Conservation (phyloP, 2,329 filamentous ascomycete genomes). For the Fusarium tricinctum region DNA sequence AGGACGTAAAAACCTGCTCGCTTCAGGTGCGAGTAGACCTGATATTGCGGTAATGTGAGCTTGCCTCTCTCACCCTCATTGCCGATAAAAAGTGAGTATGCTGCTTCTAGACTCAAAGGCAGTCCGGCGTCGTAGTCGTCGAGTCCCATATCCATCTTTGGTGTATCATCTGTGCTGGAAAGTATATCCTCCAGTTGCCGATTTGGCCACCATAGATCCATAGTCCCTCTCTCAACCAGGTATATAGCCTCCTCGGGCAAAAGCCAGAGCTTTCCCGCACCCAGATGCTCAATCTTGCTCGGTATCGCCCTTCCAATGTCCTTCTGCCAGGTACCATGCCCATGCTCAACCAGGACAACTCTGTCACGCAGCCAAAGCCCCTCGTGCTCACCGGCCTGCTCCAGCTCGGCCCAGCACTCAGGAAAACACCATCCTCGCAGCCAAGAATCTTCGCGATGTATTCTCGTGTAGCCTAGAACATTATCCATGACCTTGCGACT, state of each 20-base stretch:
- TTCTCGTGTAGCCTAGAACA: constrained; percentile 81
- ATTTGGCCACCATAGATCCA: constrained; percentile 88
- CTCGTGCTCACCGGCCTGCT: constrained; percentile 45
- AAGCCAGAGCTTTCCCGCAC: constrained; percentile 80
- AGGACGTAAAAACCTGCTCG: constrained; percentile 85
- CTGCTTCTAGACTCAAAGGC: constrained; percentile 92
- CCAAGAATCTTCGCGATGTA: constrained; percentile 77
- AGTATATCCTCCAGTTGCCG: constrained; percentile 65
- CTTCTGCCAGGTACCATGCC: constrained; percentile 79
- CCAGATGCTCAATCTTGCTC: constrained; percentile 67
- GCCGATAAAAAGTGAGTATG: constrained; percentile 87
- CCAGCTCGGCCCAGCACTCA: constrained; percentile 62
- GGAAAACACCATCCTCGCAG: constrained; percentile 82
- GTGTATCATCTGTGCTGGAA: constrained; percentile 52
- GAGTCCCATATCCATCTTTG: constrained; percentile 44
- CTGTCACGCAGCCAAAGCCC: constrained; percentile 59
- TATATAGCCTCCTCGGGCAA: constrained; percentile 93
- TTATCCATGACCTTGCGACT: constrained; percentile 91
- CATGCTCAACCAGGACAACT: constrained; percentile 77
- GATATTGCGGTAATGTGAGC: constrained; percentile 81
- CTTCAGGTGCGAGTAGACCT: constrained; percentile 88
- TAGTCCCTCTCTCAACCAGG: constrained; percentile 85
- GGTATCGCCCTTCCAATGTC: constrained; percentile 79
- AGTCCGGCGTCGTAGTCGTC: constrained; percentile 72
- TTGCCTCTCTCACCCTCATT: constrained; percentile 73